Evolutionary conservation across 495 filamentous ascomycete genomes (phyloP), one percentile per base, ranked within the genome.

Genomic region (Penicillium coffeae): DNA sequence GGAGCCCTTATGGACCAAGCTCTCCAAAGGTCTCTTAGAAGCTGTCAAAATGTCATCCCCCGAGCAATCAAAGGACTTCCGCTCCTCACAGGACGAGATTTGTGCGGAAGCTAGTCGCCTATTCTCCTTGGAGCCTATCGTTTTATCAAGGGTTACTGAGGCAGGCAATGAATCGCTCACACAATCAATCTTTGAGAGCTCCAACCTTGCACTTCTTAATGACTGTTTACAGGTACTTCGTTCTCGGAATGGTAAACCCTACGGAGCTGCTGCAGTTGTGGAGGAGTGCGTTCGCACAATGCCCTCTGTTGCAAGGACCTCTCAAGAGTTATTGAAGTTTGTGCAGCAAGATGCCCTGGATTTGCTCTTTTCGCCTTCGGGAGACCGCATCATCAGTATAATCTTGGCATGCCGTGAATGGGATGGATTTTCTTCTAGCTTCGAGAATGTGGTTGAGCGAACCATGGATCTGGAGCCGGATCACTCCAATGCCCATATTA

Each of bases 231-330:
- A 74, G 14, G 61, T 80, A 2, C 48, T 86, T 13, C 67, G 65
- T 34, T 68, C 68, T 20, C 73, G 87, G 39, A 87, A 90, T 52
- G 89, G 88, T 37, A 93, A 93, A 57, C 87, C 89, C 0, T 95
- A 88, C 55, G 88, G 86, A 12, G 86, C 86, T 12, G 87, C 90
- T 15, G 78, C 78, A 4, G 73, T 82, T 3, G 58, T 93, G 3
- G 73, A 80, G 49, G 66, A 73, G 34, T 72, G 70, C 43, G 53
- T 77, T 35, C 63, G 66, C 35, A 63, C 53, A n/a, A 58, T 80
- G 16, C 70, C 74, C 0, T 66, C 65, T 15, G 47, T 76, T 22
- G 64, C 65, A 2, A 59, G 65, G 39, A 36, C 41, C 1, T 75
- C 66, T 0, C 45, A 59, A 13, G 54, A 63, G 10, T 51, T 83